Evolutionary conservation across 352 stramenopile genomes (phyloP).

Genomic region (Pythium vanterpoolii): DNA sequence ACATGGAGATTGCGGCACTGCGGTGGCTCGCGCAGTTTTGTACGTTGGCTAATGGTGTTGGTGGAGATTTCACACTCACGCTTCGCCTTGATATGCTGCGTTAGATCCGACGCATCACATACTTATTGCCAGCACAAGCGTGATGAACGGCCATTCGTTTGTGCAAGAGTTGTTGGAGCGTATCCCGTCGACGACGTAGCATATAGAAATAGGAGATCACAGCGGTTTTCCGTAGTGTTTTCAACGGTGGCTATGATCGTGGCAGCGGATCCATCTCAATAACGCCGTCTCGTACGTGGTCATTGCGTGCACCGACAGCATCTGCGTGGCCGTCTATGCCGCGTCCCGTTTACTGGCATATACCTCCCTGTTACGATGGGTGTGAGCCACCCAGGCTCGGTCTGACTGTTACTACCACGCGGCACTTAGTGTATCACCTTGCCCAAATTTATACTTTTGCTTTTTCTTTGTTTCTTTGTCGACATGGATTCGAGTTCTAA

Average conservation of each 20-base stretch:
- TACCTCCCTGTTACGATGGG: neutral
- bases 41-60: conserved; percentile 22
- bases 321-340: too few species aligned
- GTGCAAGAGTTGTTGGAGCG: conserved; percentile 49
- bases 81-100: neutral
- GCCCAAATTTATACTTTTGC: too few species aligned
- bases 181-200: conserved; percentile 33
- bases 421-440: too few species aligned
- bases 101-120: conserved; percentile 57
- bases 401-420: too few species aligned
- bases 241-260: too few species aligned
- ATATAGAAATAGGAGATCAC: too few species aligned
- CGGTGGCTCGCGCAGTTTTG: conserved; percentile 69
- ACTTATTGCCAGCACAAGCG: conserved; percentile 52
- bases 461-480: too few species aligned
- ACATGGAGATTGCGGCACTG: conserved; percentile 68
- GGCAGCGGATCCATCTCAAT: too few species aligned
- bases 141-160: conserved; percentile 54
- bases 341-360: neutral
- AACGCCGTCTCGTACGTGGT: too few species aligned
- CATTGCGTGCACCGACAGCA: too few species aligned
- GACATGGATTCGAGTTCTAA: too few species aligned
- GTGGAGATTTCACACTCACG: neutral
- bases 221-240: too few species aligned
- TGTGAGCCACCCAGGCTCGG: neutral